Conservation (phyloP, 257 asterid genomes). For the Asclepias syriaca region DNA sequence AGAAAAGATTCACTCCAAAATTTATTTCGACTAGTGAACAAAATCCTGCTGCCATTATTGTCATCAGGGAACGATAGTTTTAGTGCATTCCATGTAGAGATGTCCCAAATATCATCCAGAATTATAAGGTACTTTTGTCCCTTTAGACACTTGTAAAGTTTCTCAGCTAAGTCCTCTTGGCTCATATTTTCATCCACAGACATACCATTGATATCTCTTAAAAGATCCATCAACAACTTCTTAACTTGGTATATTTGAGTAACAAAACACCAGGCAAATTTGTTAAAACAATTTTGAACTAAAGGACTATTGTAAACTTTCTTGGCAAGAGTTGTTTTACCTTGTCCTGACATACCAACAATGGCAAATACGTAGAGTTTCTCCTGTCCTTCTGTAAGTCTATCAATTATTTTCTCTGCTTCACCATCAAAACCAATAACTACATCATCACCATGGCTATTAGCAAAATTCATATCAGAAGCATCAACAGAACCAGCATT, state of each 20-base stretch:
- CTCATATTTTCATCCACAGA: too few relatives aligned
- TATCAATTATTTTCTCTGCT: not conserved
- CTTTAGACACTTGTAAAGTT: too few relatives aligned
- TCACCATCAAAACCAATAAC: constrained; percentile 6
- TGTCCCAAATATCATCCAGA: too few relatives aligned
- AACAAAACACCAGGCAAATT: not conserved
- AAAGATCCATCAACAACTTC: too few relatives aligned
- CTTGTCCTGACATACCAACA: not conserved
- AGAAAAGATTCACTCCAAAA: not conserved
- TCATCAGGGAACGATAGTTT: constrained; percentile 11
- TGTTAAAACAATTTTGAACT: not conserved
- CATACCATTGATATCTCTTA: not conserved
- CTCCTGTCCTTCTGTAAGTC: not conserved
- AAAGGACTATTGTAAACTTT: too few relatives aligned
- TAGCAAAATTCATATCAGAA: not conserved
- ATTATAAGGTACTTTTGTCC: too few relatives aligned
- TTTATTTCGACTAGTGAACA: too few relatives aligned
- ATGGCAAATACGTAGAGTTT: too few relatives aligned
- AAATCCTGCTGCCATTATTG: too few relatives aligned
- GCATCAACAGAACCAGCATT: too few relatives aligned
- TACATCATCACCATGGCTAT: not conserved
- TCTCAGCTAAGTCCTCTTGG: too few relatives aligned
- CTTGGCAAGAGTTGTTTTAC: constrained; percentile 3
- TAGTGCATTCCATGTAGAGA: not conserved
- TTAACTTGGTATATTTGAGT: too few relatives aligned